Conservation (phyloP, 495 filamentous ascomycete genomes). For the Aspergillus heteromorphus region DNA sequence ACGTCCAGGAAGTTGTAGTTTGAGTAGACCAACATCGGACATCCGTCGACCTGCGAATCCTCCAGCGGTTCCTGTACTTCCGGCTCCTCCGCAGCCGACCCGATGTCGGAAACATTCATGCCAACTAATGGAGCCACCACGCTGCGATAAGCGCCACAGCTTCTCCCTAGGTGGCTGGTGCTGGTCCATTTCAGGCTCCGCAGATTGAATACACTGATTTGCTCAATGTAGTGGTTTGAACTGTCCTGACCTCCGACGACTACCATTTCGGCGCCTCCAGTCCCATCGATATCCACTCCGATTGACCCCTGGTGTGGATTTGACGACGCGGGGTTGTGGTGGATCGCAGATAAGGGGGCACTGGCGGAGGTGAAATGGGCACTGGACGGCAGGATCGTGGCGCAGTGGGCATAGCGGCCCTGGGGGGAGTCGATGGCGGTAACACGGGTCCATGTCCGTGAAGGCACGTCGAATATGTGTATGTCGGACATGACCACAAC, state of each 20-base stretch:
- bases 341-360: slow-evolving; percentile 77
- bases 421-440: slow-evolving; percentile 77
- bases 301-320: slow-evolving; percentile 80
- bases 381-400: slow-evolving; percentile 83
- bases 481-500: slow-evolving; percentile 98
- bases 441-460: slow-evolving; percentile 79
- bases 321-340: slow-evolving; percentile 75
- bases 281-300: slow-evolving; percentile 81
- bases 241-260: slow-evolving; percentile 95
- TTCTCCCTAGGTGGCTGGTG: slow-evolving; percentile 75
- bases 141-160: slow-evolving; percentile 92
- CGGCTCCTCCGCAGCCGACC: slow-evolving; percentile 39
- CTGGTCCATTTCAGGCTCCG: slow-evolving; percentile 94
- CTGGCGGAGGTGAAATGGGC: slow-evolving; percentile 77
- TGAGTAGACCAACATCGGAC: slow-evolving; percentile 94
- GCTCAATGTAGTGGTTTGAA: slow-evolving; percentile 97
- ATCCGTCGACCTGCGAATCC: slow-evolving; percentile 49
- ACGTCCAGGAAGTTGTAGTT: slow-evolving; percentile 99
- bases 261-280: slow-evolving; percentile 93
- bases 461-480: slow-evolving; percentile 88
- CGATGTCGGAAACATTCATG: slow-evolving; percentile 67
- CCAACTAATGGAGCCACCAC: slow-evolving; percentile 80
- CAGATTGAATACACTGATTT: slow-evolving; percentile 96
- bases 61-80: slow-evolving; percentile 33
- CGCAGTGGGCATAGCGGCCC: slow-evolving; percentile 94